Evolutionary conservation across 2,329 filamentous ascomycete genomes (phyloP).

Genomic region (Exophiala sp.): DNA sequence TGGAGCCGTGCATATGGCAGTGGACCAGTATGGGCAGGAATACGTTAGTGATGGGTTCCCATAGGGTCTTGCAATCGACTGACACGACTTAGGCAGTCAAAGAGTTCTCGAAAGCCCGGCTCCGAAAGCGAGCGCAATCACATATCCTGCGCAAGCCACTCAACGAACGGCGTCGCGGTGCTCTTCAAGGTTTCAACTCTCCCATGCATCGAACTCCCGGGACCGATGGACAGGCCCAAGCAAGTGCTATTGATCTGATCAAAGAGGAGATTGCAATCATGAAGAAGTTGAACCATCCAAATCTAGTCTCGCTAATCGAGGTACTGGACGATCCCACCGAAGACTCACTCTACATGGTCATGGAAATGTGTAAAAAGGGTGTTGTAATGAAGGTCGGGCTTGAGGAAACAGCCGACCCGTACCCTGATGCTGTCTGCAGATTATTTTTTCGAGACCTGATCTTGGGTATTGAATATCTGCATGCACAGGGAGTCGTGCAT

Average conservation of each 20-base stretch:
- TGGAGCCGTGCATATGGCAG: constrained; percentile 84
- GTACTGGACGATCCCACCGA: constrained; percentile 93
- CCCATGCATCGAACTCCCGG: constrained; percentile 59
- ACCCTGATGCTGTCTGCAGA: constrained; percentile 75
- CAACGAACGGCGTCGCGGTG: constrained; percentile 50
- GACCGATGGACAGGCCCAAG: constrained; percentile 42
- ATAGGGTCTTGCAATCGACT: neutral
- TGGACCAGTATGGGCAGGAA: constrained; percentile 87
- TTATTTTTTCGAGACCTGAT: constrained; percentile 95
- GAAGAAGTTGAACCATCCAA: constrained; percentile 95
- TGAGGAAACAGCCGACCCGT: constrained; percentile 77
- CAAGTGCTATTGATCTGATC: constrained; percentile 75
- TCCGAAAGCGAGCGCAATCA: constrained; percentile 86
- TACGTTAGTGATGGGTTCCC: constrained; percentile 63
- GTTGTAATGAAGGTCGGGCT: constrained; percentile 94
- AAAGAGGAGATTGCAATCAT: constrained; percentile 97
- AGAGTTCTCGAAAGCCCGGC: constrained; percentile 89
- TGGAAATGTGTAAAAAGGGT: constrained; percentile 98
- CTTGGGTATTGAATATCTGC: constrained; percentile 90
- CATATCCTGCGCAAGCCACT: constrained; percentile 71
- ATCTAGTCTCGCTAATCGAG: constrained; percentile 89
- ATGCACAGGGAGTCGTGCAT: constrained; percentile 91
- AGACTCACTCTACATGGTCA: constrained; percentile 95
- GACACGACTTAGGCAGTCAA: constrained; percentile 71
- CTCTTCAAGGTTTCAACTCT: constrained; percentile 56